Base-by-base conservation (phyloP, 2,329 filamentous ascomycete species). In the Penicillium janthinellum region DNA sequence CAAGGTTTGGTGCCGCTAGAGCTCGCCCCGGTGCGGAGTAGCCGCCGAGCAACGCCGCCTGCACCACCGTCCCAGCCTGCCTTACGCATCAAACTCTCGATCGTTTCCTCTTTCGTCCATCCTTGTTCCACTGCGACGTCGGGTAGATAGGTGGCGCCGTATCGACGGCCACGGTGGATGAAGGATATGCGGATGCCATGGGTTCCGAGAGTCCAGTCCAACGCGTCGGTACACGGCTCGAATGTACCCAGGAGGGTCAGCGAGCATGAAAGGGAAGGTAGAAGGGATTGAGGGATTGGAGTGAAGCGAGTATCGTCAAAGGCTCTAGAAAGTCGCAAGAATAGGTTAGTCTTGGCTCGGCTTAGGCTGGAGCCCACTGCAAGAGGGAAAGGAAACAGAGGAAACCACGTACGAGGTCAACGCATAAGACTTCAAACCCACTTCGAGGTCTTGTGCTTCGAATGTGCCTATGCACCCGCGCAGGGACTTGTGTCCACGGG, bases 381-480 rank as follows among this genome's bases (percentile, higher is more conserved):
- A 12, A 25, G 12, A 14, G 8, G 12, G 56, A n/a, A 49, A 17
- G 41, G 17, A 20, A 56, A 35, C 47, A 20, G 38, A n/a, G 4
- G 17, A 38, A 45, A 56, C 50, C 58, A 77, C 82, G 67, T 79
- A 88, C 75, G 93, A 92, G 54, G 90, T 95, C 66, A 96, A 79
- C 49, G 93, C 90, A 77, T 97, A 98, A 61, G 86, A 87, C 54
- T 86, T 81, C 45, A 99, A 80, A 4, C 92, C 93, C 1, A 85
- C 77, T 34, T 87, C 83, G 12, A 99, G 84, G 52, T 89, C 86
- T 70, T 91, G 86, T 2, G 88, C 76, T 71, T 93, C 90, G 71
- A 98, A 99, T 2, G 94, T 99, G 67, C 95, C 95, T 73, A 99
- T 98, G 81, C 95, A 99, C 60, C 95, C 95, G 60, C 95, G 89